Evolutionary conservation across 176 grass and related monocot species (phyloP).

Genomic region (Chloris gayana): DNA sequence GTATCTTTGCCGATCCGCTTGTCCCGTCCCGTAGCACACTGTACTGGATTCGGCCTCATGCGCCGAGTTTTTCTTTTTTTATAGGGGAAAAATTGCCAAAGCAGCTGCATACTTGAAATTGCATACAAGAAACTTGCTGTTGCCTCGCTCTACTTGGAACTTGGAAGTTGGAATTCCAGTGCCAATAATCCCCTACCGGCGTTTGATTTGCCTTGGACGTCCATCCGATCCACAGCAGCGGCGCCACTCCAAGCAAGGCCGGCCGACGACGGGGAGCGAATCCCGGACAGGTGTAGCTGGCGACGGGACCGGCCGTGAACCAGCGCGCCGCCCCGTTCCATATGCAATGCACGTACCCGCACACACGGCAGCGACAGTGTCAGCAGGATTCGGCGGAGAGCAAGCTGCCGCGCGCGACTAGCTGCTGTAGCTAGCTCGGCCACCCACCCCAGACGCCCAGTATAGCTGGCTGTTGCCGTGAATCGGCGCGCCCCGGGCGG

Average conservation of each 20-base stretch:
- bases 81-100: neutral
- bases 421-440: neutral
- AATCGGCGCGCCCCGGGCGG: neutral
- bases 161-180: too few relatives aligned
- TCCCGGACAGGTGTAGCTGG: conserved; percentile 40
- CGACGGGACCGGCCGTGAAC: conserved; percentile 33
- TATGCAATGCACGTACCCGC: neutral
- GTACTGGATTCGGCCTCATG: neutral
- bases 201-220: neutral
- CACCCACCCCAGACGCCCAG: neutral
- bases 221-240: neutral
- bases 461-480: neutral
- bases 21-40: neutral
- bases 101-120: too few relatives aligned
- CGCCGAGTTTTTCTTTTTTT: too few relatives aligned
- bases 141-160: too few relatives aligned
- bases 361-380: conserved; percentile 16
- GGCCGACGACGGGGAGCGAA: conserved; percentile 40
- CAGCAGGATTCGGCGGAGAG: neutral
- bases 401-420: neutral
- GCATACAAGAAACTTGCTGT: too few relatives aligned
- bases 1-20: neutral
- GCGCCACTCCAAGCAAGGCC: neutral
- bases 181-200: neutral
- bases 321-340: neutral